phyloP scores from a whole-genome alignment of 2,329 filamentous ascomycete species.

The Apiospora rasikravindrae region DNA sequence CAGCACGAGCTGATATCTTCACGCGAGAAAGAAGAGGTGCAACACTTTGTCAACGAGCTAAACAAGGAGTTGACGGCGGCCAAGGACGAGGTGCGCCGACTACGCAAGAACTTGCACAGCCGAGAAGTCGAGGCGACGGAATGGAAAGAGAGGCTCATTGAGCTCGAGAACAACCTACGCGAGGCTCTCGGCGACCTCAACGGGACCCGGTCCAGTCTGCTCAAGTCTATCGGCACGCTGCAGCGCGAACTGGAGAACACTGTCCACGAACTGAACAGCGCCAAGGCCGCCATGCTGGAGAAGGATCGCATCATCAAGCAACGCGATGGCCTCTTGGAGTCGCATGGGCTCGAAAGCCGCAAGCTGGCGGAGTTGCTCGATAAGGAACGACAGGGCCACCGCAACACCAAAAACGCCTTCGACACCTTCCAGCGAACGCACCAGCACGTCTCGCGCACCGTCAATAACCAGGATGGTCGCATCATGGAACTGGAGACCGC shows the following conservation, averaged over 20 bases:
- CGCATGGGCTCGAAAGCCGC: conserved; percentile 82
- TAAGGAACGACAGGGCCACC: conserved; percentile 83
- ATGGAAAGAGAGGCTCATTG: conserved; percentile 89
- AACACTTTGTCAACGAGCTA: conserved; percentile 90
- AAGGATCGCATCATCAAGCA: conserved; percentile 91
- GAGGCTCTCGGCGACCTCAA: conserved; percentile 87
- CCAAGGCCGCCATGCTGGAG: conserved; percentile 80
- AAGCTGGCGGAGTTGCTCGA: conserved; percentile 88
- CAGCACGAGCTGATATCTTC: conserved; percentile 87
- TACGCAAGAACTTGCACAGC: conserved; percentile 82
- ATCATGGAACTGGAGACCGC: conserved; percentile 86
- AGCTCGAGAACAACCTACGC: conserved; percentile 86
- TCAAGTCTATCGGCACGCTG: conserved; percentile 86
- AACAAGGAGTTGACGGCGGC: conserved; percentile 81
- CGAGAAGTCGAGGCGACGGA: conserved; percentile 88
- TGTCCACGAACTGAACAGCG: conserved; percentile 78
- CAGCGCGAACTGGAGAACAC: conserved; percentile 88
- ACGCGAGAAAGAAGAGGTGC: conserved; percentile 92
- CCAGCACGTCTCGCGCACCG: conserved; percentile 83
- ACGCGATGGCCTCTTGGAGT: conserved; percentile 86
- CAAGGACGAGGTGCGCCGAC: conserved; percentile 82
- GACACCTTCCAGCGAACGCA: conserved; percentile 89
- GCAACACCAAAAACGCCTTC: conserved; percentile 84
- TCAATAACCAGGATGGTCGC: conserved; percentile 82
- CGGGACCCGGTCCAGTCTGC: conserved; percentile 82